Evolutionary conservation across 2,329 filamentous ascomycete genomes (phyloP).

Genomic region (Verruconis gallopava): DNA sequence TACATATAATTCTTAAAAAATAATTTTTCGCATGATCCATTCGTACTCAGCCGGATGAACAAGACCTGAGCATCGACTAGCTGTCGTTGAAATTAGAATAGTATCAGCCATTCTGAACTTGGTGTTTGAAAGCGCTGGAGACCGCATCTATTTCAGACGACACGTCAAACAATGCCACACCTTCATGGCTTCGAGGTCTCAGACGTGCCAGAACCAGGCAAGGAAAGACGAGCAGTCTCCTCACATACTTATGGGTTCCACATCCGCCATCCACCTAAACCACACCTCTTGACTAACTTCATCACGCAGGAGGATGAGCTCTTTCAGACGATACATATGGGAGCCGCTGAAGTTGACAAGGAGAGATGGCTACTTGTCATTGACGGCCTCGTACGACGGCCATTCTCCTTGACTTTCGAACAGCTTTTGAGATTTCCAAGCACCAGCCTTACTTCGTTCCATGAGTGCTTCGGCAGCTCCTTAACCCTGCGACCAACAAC

Average conservation of each 20-base stretch:
- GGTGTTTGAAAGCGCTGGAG: no score
- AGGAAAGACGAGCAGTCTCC: background rate
- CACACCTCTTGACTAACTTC: conserved; percentile 16
- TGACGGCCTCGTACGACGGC: conserved; percentile 20
- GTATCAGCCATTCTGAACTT: no score
- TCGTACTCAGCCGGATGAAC: no score
- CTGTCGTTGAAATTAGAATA: no score
- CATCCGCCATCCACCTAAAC: conserved; percentile 8
- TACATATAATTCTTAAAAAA: no score
- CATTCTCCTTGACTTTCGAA: conserved; percentile 18
- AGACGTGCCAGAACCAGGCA: background rate
- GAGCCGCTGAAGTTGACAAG: conserved; percentile 18
- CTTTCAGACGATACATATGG: conserved; percentile 27
- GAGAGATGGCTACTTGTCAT: conserved; percentile 19
- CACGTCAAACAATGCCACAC: no score
- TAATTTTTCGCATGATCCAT: no score
- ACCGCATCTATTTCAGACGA: no score
- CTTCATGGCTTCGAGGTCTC: background rate
- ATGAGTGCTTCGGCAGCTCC: conserved; percentile 27
- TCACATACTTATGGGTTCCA: background rate
- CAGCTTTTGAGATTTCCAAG: conserved; percentile 18
- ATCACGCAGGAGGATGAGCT: conserved; percentile 19
- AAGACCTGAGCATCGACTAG: no score
- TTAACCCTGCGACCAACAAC: conserved; percentile 18
- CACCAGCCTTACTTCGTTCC: conserved; percentile 19